These are phyloP conservation scores for Urtica urens DNA, from an alignment of 306 rosid species.

Conservation along the genomic window DNA sequence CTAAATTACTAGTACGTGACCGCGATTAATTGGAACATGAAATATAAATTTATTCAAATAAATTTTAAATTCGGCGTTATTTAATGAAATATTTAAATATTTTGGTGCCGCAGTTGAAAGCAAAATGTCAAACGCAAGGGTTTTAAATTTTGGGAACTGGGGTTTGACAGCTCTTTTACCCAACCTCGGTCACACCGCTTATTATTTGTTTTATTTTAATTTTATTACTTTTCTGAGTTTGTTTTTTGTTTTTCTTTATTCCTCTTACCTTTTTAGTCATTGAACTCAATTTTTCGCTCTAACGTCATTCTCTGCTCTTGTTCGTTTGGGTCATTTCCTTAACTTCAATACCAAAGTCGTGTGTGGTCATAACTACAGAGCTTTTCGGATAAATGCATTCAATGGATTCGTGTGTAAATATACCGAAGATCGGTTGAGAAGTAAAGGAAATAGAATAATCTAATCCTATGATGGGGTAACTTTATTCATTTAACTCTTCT, in stretches of 20 bases:
- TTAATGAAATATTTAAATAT: background rate
- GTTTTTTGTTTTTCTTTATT: background rate
- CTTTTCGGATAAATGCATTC: too few species aligned
- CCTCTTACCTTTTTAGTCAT: background rate
- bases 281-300: background rate
- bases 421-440: too few species aligned
- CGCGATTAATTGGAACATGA: constrained; percentile 3
- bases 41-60: background rate
- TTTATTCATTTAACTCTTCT: too few species aligned
- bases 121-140: constrained; percentile 87
- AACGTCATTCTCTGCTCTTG: constrained; percentile 1
- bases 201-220: background rate
- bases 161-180: constrained; percentile 46
- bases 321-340: background rate
- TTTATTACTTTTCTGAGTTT: background rate
- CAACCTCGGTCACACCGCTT: constrained; percentile 28
- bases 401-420: too few species aligned
- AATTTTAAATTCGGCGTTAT: background rate
- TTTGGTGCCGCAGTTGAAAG: constrained; percentile 44
- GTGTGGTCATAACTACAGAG: background rate
- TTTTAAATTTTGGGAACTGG: constrained; percentile 37
- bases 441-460: too few species aligned
- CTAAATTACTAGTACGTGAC: background rate
- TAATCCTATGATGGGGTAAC: too few species aligned
- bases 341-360: background rate